phyloP scores from a whole-genome alignment of 2,329 filamentous ascomycete genomes.

The Penicillium sp. region DNA sequence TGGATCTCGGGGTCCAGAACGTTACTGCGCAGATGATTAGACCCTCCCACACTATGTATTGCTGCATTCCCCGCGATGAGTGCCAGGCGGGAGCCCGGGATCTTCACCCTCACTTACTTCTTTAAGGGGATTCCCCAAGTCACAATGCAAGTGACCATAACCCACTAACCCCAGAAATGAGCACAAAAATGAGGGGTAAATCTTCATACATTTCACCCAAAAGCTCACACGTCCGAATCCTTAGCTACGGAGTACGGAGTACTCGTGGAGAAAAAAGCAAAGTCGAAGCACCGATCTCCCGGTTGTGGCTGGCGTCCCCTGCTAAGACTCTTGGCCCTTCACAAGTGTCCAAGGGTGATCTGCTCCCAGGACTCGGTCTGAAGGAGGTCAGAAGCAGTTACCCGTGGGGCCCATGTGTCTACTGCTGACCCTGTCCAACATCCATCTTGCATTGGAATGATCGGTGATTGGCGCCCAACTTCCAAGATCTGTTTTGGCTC shows the following conservation, averaged over 20 bases:
- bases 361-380: neutral
- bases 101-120: neutral
- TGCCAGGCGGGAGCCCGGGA: slow-evolving; percentile 1
- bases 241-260: no score
- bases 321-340: slow-evolving; percentile 1
- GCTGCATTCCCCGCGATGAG: slow-evolving; percentile 9
- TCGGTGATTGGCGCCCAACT: slow-evolving; percentile 1
- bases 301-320: slow-evolving; percentile 9
- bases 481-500: neutral
- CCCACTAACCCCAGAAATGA: neutral
- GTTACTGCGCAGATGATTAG: neutral
- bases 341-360: neutral
- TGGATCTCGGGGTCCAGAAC: slow-evolving; percentile 1
- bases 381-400: slow-evolving; percentile 1
- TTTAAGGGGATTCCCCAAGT: slow-evolving; percentile 4
- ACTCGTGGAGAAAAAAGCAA: neutral
- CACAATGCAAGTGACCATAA: slow-evolving; percentile 1
- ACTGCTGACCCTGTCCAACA: neutral
- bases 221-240: neutral
- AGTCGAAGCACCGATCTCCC: slow-evolving; percentile 3
- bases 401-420: neutral
- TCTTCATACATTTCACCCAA: neutral
- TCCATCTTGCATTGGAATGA: neutral
- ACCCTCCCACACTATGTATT: neutral
- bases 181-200: neutral